Conservation (phyloP, 1,284 basidiomycete species). For the Microbotryomycetes sp. region DNA sequence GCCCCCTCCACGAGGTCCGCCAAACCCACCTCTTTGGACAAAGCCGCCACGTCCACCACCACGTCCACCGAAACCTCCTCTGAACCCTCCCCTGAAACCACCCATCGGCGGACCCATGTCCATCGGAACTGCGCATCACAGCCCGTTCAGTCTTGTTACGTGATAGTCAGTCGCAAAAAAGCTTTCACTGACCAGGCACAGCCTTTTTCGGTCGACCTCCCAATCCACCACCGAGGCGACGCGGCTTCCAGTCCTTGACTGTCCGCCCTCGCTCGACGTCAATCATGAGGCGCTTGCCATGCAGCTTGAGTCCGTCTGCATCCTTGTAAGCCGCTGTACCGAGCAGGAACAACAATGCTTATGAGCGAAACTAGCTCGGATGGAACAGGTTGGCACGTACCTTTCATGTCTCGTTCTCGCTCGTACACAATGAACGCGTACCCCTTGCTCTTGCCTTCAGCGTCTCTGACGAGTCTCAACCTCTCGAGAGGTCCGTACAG, state of each 20-base stretch:
- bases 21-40: slow-evolving; percentile 43
- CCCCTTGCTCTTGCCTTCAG: slow-evolving; percentile 74
- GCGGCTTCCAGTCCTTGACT: slow-evolving; percentile 97
- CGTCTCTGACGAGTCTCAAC: slow-evolving; percentile 66
- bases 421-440: slow-evolving; percentile 99
- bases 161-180: slow-evolving; percentile 10
- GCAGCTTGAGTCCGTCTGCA: slow-evolving; percentile 92
- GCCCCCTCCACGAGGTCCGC: slow-evolving; percentile 43
- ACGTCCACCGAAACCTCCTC: slow-evolving; percentile 42
- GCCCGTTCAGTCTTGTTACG: slow-evolving; percentile 38
- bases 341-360: slow-evolving; percentile 2
- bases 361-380: slow-evolving; percentile 21
- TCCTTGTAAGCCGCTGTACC: slow-evolving; percentile 91
- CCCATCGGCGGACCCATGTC: slow-evolving; percentile 38
- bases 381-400: slow-evolving; percentile 46
- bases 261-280: slow-evolving; percentile 97
- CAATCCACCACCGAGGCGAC: slow-evolving; percentile 85
- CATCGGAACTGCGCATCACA: slow-evolving; percentile 21
- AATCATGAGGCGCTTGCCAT: slow-evolving; percentile 88
- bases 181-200: slow-evolving; percentile 30
- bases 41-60: slow-evolving; percentile 35
- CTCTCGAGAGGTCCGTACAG: slow-evolving; percentile 89
- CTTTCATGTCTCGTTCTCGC: slow-evolving; percentile 98
- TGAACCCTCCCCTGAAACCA: slow-evolving; percentile 42
- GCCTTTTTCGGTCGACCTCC: slow-evolving; percentile 88